Conservation (phyloP, 108 stramenopile genomes). For the Pseudonitzschia multistriata region DNA sequence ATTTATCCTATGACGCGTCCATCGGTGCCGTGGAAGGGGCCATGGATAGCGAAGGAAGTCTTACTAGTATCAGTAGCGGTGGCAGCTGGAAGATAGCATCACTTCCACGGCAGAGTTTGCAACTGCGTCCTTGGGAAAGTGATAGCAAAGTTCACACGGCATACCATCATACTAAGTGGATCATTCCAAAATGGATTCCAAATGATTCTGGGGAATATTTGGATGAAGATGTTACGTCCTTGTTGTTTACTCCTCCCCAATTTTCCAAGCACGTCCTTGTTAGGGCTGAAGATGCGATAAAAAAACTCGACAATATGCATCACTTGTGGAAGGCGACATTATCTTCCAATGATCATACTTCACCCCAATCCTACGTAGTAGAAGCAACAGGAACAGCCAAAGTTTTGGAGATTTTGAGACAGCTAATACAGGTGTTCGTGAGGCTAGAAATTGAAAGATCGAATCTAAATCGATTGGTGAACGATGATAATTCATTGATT, state of each 20-base stretch:
- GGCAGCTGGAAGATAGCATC: not conserved
- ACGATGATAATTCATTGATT: constrained; percentile 4
- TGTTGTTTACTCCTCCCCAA: constrained; percentile 11
- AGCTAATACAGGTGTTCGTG: not conserved
- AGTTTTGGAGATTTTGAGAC: not conserved
- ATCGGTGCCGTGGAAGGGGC: too few relatives aligned
- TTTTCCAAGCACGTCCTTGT: not conserved
- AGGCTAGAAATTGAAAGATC: not conserved
- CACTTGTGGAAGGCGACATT: constrained; percentile 7
- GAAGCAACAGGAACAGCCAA: constrained; percentile 2
- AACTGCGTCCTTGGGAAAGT: not conserved
- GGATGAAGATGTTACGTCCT: not conserved
- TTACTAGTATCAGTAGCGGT: too few relatives aligned
- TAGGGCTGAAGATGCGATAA: not conserved
- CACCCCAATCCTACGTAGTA: not conserved
- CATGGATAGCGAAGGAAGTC: too few relatives aligned
- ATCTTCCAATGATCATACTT: not conserved
- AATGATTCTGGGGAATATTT: not conserved
- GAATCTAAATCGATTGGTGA: constrained; percentile 5
- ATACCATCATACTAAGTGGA: not conserved
- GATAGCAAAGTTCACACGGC: not conserved
- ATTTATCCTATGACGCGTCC: too few relatives aligned
- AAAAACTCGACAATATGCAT: not conserved
- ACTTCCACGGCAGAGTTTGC: not conserved
- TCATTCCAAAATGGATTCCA: constrained; percentile 13